Evolutionary conservation across 306 rosid species (phyloP), one percentile per base, ranked within the genome.

Genomic region (Benincasa hispida): DNA sequence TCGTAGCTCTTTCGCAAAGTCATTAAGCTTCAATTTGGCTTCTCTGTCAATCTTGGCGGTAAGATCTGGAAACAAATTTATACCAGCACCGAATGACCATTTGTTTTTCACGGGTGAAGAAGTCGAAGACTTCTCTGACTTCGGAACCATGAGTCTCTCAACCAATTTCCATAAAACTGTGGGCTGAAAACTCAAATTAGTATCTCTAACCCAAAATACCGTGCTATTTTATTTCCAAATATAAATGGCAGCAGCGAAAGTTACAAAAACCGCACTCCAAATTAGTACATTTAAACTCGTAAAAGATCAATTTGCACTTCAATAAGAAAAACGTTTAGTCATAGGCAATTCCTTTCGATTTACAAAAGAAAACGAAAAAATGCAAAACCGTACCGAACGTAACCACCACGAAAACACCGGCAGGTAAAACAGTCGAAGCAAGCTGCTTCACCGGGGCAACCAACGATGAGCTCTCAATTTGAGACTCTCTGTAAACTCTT

Each of bases 91-190:
- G 77, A 91, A 77, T 56, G 99, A 90, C 99, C 93, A 92, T 77
- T 87, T 90, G 59, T 66, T 83, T 77, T 89, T 93, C 4, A 47
- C 80, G 1, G 90, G 63, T 3, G 87, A 61, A 78, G 87, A 57
- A 75, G 93, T 37, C 80, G 87, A 57, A 75, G 93, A 42, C 80
- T 78, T 85, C 53, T 76, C 73, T 47, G 85, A 85, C 83, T 87
- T 90, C 0, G 91, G 97, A 81, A 50, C 63, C 70, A 89, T 82
- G 75, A 92, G 82, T 83, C 86, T 94, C 89, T 89, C 96, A 87
- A 87, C 93, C 86, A 94, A 69, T 83, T 90, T 94, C 99, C 97
- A 94, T 82, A 94, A 63, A 89, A 94, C 99, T 94, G 99, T 87
- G 89, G 85, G 87, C 93, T 90, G 88, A 88, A 87, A 84, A 81